Evolutionary conservation across 2,329 filamentous ascomycete species (phyloP), one percentile per base, ranked within the genome.

Genomic region (Aspergillus proliferans): DNA sequence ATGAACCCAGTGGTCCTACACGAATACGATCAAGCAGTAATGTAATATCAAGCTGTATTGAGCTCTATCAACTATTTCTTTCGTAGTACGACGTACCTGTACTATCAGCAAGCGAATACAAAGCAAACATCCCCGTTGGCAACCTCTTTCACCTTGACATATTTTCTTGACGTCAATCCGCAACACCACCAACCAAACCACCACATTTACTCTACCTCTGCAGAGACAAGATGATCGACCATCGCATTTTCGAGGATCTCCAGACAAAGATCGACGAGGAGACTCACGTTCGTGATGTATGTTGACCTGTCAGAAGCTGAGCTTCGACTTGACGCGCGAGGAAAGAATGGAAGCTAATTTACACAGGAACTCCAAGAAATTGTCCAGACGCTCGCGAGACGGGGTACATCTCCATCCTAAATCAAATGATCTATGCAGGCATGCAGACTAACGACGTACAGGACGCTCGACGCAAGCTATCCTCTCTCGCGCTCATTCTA

Each of bases 201-300:
- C 50, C 22, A 34, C 33, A 21, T 28, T 38, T 22, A 22, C 22
- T 39, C 45, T 47, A 43, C 34, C 19, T 43, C 41, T 42, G 19
- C 6, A 30, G 50, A 41, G 41, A 6, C 48, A 73, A 71, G 49
- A 82, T 86, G 78, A 83, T 93, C 62, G 85, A 94, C 67, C 85
- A 88, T 52, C 79, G 81, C 57, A 88, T 97, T 68, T 96, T 97
- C 71, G 83, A 90, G 64, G 81, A 86, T 60, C 84, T 98, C 53
- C 92, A 96, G 71, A 76, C 80, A 51, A 91, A 91, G 69, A 88
- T 96, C 60, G 93, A 97, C 59, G 86, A 94, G 69, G 93, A 97
- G 67, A 79, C 82, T 7, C 77, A 80, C 47, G 84, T 95, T 47
- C 84, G 88, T 62, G 92, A 97, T 66, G 81, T 84, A 64, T 63